Percentiles rank a stretch among this genome's conserved stretches.
Evolutionary conservation across 2,329 filamentous ascomycete genomes (phyloP).

Genomic region (Aspergillus melleus): DNA sequence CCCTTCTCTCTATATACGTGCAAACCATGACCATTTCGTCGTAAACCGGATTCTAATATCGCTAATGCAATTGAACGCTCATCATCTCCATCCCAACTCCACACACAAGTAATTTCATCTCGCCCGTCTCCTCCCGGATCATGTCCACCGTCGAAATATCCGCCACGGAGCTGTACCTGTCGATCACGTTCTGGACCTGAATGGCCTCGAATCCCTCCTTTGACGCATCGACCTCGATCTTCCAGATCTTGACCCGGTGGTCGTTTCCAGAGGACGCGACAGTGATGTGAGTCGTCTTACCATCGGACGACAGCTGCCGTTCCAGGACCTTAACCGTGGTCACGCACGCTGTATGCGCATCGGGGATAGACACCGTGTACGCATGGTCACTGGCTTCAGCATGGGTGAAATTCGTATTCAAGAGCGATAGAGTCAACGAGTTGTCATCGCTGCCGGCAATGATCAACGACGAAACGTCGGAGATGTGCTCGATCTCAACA

Average conservation of each 20-base stretch:
- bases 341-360: conserved; percentile 48
- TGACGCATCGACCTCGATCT: conserved; percentile 30
- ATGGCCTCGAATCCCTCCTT: conserved; percentile 22
- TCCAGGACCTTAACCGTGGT: conserved; percentile 39
- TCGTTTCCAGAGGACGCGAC: conserved; percentile 47
- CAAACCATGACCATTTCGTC: conserved; percentile 13
- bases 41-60: background rate
- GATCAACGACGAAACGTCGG: conserved; percentile 50
- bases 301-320: conserved; percentile 4
- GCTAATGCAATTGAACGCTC: conserved; percentile 15
- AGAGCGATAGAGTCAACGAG: conserved; percentile 62
- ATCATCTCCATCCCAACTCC: conserved; percentile 54
- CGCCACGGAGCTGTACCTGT: conserved; percentile 52
- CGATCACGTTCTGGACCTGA: conserved; percentile 24
- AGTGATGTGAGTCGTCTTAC: conserved; percentile 16
- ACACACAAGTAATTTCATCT: conserved; percentile 41
- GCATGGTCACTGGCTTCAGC: conserved; percentile 20
- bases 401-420: conserved; percentile 23
- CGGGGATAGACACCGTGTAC: conserved; percentile 36
- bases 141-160: conserved; percentile 56
- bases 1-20: background rate
- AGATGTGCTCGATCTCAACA: conserved; percentile 37
- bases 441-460: conserved; percentile 89
- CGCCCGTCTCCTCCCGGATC: conserved; percentile 20
- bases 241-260: conserved; percentile 48